phyloP scores from a whole-genome alignment of 1,139 yeast species.

The Diutina catenulata region DNA sequence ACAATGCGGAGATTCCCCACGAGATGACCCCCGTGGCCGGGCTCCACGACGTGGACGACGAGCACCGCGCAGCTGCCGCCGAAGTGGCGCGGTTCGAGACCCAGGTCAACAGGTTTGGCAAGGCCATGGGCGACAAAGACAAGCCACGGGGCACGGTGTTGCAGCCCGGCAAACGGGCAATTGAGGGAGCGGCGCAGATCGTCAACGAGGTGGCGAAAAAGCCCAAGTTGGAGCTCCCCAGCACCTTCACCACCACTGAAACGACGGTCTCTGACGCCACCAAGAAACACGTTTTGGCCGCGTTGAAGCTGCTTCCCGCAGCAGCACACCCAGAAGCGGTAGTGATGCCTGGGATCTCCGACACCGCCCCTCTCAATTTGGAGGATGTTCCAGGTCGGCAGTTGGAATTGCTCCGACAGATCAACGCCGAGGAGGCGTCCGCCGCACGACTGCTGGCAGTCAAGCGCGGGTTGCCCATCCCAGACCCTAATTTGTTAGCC shows the following conservation, averaged over 20 bases:
- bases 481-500: not conserved
- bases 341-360: too few species aligned
- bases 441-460: conserved; percentile 4
- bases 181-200: not conserved
- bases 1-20: conserved; percentile 69
- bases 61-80: conserved; percentile 16
- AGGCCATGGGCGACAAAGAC: too few species aligned
- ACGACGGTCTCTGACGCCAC: not conserved
- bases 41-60: conserved; percentile 55
- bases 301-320: not conserved
- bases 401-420: not conserved
- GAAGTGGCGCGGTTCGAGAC: not conserved
- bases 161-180: not conserved
- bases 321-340: not conserved
- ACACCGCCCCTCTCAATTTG: too few species aligned
- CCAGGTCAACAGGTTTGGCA: not conserved
- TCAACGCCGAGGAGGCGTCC: not conserved
- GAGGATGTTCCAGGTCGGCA: too few species aligned
- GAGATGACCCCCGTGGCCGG: conserved; percentile 68
- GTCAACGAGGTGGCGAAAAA: not conserved
- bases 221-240: not conserved
- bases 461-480: not conserved
- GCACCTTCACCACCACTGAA: not conserved
- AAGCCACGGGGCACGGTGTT: not conserved
- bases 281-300: not conserved